Evolutionary conservation across 208 protist genomes (phyloP).

Genomic region (Herpetomonas muscarum): DNA sequence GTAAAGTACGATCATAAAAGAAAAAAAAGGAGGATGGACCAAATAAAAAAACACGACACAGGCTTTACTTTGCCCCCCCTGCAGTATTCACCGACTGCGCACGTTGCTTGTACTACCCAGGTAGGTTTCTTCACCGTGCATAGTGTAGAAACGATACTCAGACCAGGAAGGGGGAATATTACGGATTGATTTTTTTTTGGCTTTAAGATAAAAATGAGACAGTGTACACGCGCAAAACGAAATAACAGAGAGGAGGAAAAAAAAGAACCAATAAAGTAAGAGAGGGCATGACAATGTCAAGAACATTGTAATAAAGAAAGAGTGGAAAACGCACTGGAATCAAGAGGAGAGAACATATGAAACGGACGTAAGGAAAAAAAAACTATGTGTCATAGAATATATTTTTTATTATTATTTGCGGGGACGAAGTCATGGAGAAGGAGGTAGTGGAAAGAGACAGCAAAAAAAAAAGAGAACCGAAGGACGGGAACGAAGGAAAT

Average conservation of each 20-base stretch:
- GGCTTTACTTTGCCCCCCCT: no score
- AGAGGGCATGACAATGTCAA: not conserved
- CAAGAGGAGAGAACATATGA: constrained; percentile 11
- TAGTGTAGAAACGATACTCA: no score
- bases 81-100: no score
- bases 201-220: not conserved
- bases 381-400: constrained; percentile 9
- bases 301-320: constrained; percentile 1
- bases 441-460: not conserved
- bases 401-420: no score
- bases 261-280: not conserved
- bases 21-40: no score
- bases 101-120: no score
- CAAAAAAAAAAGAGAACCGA: constrained; percentile 9
- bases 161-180: no score
- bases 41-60: no score
- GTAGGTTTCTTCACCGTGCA: no score
- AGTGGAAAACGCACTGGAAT: constrained; percentile 1
- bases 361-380: constrained; percentile 8
- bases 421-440: not conserved
- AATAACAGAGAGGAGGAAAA: not conserved
- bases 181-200: constrained; percentile 10
- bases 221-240: not conserved
- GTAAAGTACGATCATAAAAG: constrained; percentile 7
- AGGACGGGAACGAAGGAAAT: no score